Evolutionary conservation across 306 rosid genomes (phyloP).

Genomic region (Morella rubra): DNA sequence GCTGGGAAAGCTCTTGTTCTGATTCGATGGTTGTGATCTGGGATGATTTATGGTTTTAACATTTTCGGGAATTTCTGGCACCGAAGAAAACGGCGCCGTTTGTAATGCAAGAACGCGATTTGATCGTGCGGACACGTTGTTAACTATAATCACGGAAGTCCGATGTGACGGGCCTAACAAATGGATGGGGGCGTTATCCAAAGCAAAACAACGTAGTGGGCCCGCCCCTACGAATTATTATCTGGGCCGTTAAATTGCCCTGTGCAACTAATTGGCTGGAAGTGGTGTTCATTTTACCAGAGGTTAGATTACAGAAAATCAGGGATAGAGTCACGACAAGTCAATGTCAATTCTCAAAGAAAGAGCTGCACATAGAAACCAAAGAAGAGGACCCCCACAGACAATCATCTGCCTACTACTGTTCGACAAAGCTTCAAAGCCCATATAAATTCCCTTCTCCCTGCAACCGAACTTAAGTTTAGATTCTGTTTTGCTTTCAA

Average conservation of each 20-base stretch:
- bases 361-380: too few species aligned
- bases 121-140: not conserved
- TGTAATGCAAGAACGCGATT: not conserved
- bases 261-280: too few species aligned
- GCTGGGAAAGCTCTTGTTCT: not conserved
- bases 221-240: too few species aligned
- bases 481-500: constrained; percentile 1
- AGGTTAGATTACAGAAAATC: too few species aligned
- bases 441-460: not conserved
- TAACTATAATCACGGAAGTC: too few species aligned
- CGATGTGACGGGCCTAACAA: not conserved
- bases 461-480: not conserved
- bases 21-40: not conserved
- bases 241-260: too few species aligned
- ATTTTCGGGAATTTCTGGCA: not conserved
- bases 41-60: not conserved
- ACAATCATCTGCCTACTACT: too few species aligned
- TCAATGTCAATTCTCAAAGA: too few species aligned
- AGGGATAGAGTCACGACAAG: too few species aligned
- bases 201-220: not conserved
- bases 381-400: too few species aligned
- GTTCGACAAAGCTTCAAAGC: not conserved
- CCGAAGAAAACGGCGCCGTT: not conserved
- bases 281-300: too few species aligned
- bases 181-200: not conserved